Percentiles rank a stretch among this genome's conserved stretches.
These are phyloP conservation scores for Suillus hirtellus DNA, from an alignment of 768 basidiomycete species.

Conservation along the genomic window DNA sequence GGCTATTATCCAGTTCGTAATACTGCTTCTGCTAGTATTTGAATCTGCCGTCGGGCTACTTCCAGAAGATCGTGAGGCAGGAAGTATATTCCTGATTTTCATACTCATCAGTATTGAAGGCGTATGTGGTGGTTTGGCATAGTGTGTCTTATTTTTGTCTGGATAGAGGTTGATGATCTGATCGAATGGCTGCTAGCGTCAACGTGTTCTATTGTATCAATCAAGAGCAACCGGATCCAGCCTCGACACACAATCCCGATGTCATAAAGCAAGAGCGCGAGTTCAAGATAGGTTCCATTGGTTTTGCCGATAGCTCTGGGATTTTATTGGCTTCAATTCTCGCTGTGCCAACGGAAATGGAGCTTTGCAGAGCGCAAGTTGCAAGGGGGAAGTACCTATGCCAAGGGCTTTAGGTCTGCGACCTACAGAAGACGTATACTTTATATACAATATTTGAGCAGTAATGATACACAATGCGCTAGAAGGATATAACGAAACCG, in stretches of 20 bases:
- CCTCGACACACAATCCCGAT: constrained; percentile 50
- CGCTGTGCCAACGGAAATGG: constrained; percentile 56
- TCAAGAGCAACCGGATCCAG: constrained; percentile 59
- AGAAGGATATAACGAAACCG: background rate
- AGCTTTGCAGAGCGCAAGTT: constrained; percentile 74
- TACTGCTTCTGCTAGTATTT: constrained; percentile 60
- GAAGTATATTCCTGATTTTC: constrained; percentile 67
- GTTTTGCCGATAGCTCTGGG: constrained; percentile 80
- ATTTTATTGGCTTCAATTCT: constrained; percentile 48
- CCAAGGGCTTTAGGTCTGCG: constrained; percentile 47
- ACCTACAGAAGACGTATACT: background rate
- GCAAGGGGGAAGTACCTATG: constrained; percentile 71
- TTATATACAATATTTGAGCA: background rate
- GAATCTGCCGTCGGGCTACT: constrained; percentile 75
- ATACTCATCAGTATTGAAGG: constrained; percentile 85
- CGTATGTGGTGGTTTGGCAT: constrained; percentile 89
- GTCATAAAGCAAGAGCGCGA: constrained; percentile 75
- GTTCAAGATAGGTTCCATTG: constrained; percentile 89
- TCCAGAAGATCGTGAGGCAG: constrained; percentile 39
- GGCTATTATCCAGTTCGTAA: constrained; percentile 65
- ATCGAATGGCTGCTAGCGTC: constrained; percentile 52
- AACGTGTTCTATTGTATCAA: constrained; percentile 86
- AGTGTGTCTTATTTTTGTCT: constrained; percentile 50
- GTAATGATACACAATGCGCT: constrained; percentile 6
- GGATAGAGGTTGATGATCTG: constrained; percentile 3